phyloP scores from a whole-genome alignment of 225 moss, liverwort and hornwort species.

The Polytrichum formosum region DNA sequence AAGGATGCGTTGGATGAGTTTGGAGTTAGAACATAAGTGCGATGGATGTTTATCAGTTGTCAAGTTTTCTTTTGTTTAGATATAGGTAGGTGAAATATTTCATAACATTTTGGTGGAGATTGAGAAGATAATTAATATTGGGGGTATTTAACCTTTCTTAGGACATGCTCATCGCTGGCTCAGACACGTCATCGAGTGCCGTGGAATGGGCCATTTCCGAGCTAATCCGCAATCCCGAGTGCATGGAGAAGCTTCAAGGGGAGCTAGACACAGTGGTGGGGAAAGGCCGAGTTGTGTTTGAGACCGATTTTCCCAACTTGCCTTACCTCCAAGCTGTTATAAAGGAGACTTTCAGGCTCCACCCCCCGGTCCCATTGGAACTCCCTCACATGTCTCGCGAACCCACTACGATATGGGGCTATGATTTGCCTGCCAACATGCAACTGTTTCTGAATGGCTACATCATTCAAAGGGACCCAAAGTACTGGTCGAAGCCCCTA shows the following conservation, averaged over 20 bases:
- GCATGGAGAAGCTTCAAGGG: conserved; percentile 17
- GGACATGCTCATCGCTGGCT: conserved; percentile 33
- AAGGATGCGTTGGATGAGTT: too few species aligned
- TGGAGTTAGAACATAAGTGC: too few species aligned
- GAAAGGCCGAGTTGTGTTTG: conserved; percentile 15
- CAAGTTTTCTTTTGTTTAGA: too few species aligned
- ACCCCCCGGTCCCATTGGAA: conserved; percentile 20
- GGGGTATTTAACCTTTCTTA: not conserved
- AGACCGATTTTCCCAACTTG: conserved; percentile 17
- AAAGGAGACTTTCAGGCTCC: conserved; percentile 33
- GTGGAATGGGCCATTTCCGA: conserved; percentile 41
- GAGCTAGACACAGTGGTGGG: conserved; percentile 7
- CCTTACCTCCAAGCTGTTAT: conserved; percentile 21
- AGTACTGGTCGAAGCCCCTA: conserved; percentile 11
- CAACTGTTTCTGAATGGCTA: conserved; percentile 21
- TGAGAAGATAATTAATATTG: too few species aligned
- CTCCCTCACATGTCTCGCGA: conserved; percentile 23
- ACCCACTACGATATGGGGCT: conserved; percentile 16
- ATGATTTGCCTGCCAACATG: conserved; percentile 21
- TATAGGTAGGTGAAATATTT: too few species aligned
- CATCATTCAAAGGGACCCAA: conserved; percentile 6
- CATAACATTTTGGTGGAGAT: too few species aligned
- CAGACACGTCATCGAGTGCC: conserved; percentile 28
- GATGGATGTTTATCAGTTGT: too few species aligned
- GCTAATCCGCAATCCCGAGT: conserved; percentile 22